Evolutionary conservation across 2,329 filamentous ascomycete genomes (phyloP).

Genomic region (Aspergillus floridensis): DNA sequence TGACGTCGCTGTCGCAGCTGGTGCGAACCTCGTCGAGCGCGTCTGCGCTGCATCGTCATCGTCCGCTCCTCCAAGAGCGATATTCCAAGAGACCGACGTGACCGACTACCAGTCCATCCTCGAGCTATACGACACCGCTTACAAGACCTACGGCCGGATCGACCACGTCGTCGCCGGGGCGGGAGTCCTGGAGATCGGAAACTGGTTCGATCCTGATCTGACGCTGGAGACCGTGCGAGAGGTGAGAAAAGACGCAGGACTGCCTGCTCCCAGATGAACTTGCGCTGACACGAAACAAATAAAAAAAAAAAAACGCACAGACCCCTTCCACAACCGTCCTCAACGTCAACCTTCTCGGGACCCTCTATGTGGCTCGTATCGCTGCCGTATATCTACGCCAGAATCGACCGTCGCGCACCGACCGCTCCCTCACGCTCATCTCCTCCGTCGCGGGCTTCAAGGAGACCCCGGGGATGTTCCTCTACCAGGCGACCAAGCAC

Average conservation of each 20-base stretch:
- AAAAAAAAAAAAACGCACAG: slow-evolving; percentile 9
- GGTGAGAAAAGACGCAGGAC: slow-evolving; percentile 22
- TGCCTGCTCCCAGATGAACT: neutral
- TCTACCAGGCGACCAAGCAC: slow-evolving; percentile 51
- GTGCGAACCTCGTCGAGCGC: slow-evolving; percentile 27
- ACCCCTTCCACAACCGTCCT: slow-evolving; percentile 39
- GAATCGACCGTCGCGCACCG: slow-evolving; percentile 29
- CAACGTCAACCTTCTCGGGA: slow-evolving; percentile 50
- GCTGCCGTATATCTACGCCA: slow-evolving; percentile 52
- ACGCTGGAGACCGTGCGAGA: slow-evolving; percentile 44
- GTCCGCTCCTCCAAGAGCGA: slow-evolving; percentile 19
- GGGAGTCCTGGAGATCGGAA: slow-evolving; percentile 44
- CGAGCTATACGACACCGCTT: slow-evolving; percentile 47
- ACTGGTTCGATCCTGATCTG: slow-evolving; percentile 48
- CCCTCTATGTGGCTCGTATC: slow-evolving; percentile 49
- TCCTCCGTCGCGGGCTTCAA: slow-evolving; percentile 51
- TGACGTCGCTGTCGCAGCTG: slow-evolving; percentile 39
- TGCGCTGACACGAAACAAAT: neutral
- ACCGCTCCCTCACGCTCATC: slow-evolving; percentile 46
- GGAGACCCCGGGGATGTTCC: slow-evolving; percentile 47
- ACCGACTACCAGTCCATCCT: slow-evolving; percentile 48
- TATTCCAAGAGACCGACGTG: slow-evolving; percentile 48
- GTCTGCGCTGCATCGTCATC: slow-evolving; percentile 18
- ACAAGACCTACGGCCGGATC: slow-evolving; percentile 45
- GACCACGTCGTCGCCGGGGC: slow-evolving; percentile 52